A percentile compares a stretch with the other conserved stretches of the same genome.
These are phyloP conservation scores for Astrothelium macrocarpum DNA, from an alignment of 495 filamentous ascomycete genomes.

Conservation along the genomic window DNA sequence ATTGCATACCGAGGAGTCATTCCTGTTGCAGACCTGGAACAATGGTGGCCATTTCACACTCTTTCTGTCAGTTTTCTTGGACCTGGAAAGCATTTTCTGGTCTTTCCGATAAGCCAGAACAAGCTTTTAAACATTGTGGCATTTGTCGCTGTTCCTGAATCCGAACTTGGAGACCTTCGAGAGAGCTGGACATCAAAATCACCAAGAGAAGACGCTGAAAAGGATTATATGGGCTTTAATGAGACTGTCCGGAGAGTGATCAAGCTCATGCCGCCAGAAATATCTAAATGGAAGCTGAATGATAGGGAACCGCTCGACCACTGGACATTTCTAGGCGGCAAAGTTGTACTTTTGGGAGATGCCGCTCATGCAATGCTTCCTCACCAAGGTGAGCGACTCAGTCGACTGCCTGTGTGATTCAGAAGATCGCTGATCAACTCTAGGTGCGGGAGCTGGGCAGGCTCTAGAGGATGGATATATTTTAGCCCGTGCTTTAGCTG, in stretches of 20 bases:
- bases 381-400: slow-evolving; percentile 9
- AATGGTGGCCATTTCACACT: slow-evolving; percentile 34
- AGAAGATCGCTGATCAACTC: not conserved
- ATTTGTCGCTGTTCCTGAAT: slow-evolving; percentile 14
- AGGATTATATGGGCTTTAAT: slow-evolving; percentile 11
- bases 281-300: slow-evolving; percentile 4
- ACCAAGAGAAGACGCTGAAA: slow-evolving; percentile 7
- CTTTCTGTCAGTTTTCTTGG: slow-evolving; percentile 28
- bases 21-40: slow-evolving; percentile 5
- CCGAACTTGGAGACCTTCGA: slow-evolving; percentile 18
- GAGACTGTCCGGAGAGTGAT: slow-evolving; percentile 14
- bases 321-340: not conserved
- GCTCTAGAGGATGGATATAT: slow-evolving; percentile 29
- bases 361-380: slow-evolving; percentile 19
- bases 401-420: not conserved
- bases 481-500: slow-evolving; percentile 11
- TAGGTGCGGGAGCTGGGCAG: slow-evolving; percentile 21
- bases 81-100: slow-evolving; percentile 38
- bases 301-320: slow-evolving; percentile 5
- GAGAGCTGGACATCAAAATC: slow-evolving; percentile 29
- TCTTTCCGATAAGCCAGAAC: slow-evolving; percentile 40
- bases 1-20: slow-evolving; percentile 14
- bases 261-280: slow-evolving; percentile 4
- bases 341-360: slow-evolving; percentile 17
- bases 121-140: slow-evolving; percentile 32